A percentile compares a stretch with the other conserved stretches of the same genome.
phyloP scores from a whole-genome alignment of 2,329 filamentous ascomycete species.

The Microdochium bolleyi region DNA sequence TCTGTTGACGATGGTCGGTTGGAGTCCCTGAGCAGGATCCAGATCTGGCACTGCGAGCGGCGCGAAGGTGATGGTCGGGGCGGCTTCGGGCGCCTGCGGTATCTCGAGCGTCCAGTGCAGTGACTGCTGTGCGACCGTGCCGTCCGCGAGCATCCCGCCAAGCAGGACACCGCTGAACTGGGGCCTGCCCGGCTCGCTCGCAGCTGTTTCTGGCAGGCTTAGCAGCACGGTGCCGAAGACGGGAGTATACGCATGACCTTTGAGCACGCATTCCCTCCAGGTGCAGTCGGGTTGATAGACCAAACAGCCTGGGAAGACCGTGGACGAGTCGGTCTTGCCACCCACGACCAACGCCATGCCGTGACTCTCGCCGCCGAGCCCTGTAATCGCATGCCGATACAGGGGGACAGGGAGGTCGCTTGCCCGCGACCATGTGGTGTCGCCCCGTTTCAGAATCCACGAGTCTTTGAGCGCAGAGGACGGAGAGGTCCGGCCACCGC shows the following conservation, averaged over 20 bases:
- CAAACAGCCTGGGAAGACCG: slow-evolving; percentile 42
- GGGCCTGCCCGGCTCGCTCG: slow-evolving; percentile 7
- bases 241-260: slow-evolving; percentile 22
- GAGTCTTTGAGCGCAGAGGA: slow-evolving; percentile 61
- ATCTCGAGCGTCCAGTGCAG: slow-evolving; percentile 53
- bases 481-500: slow-evolving; percentile 75
- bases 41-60: background rate
- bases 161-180: slow-evolving; percentile 52
- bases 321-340: slow-evolving; percentile 45
- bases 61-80: slow-evolving; percentile 21
- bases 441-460: slow-evolving; percentile 58
- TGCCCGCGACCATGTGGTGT: slow-evolving; percentile 51
- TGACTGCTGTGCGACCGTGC: slow-evolving; percentile 52
- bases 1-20: slow-evolving; percentile 16
- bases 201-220: slow-evolving; percentile 13
- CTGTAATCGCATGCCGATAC: slow-evolving; percentile 65
- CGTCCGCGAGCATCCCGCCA: slow-evolving; percentile 63
- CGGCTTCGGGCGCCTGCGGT: slow-evolving; percentile 10
- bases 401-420: slow-evolving; percentile 61
- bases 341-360: slow-evolving; percentile 50
- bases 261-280: slow-evolving; percentile 35
- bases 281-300: slow-evolving; percentile 40
- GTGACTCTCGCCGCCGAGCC: slow-evolving; percentile 33
- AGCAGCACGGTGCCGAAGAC: slow-evolving; percentile 36
- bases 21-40: background rate